These are phyloP conservation scores for Backusella mclennaniae DNA, from an alignment of 192 early-diverging fungal species.

Conservation along the genomic window DNA sequence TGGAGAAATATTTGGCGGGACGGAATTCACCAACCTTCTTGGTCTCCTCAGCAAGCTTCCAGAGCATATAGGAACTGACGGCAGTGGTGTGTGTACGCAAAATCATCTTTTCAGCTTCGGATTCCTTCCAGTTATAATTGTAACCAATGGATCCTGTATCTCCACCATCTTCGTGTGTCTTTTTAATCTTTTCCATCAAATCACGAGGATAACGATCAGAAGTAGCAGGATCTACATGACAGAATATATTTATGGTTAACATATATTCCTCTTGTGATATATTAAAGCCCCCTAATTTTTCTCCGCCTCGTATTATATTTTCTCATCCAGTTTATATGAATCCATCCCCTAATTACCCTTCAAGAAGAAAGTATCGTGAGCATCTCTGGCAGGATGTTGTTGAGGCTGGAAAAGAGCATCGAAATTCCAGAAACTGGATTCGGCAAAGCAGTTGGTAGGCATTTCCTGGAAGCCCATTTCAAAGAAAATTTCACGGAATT, in stretches of 20 bases:
- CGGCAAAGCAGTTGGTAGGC: conserved; percentile 97
- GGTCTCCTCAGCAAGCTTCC: conserved; percentile 84
- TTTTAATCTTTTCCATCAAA: conserved; percentile 89
- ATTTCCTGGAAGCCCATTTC: conserved; percentile 99
- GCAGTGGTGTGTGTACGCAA: conserved; percentile 98
- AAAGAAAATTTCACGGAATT: conserved; percentile 98
- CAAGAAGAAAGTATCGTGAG: conserved; percentile 85
- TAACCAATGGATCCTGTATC: conserved; percentile 93
- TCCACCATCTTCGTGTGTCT: conserved; percentile 91
- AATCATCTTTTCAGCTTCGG: conserved; percentile 90
- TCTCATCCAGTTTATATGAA: background rate
- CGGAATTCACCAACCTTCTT: conserved; percentile 65
- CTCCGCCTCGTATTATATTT: background rate
- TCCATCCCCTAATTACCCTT: conserved; percentile 37
- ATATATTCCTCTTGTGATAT: background rate
- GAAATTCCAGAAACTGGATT: conserved; percentile 99
- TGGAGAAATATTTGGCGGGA: conserved; percentile 98
- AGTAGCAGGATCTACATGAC: conserved; percentile 61
- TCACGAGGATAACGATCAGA: conserved; percentile 75
- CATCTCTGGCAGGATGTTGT: conserved; percentile 91
- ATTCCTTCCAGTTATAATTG: conserved; percentile 88
- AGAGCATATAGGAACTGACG: conserved; percentile 88
- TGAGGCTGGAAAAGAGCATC: conserved; percentile 99
- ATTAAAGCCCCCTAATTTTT: background rate
- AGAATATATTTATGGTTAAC: background rate